Percentiles rank a stretch among this genome's conserved stretches.
These are phyloP conservation scores for Akanthomyces dipterigenus DNA, from an alignment of 2,329 filamentous ascomycete species.

Conservation along the genomic window DNA sequence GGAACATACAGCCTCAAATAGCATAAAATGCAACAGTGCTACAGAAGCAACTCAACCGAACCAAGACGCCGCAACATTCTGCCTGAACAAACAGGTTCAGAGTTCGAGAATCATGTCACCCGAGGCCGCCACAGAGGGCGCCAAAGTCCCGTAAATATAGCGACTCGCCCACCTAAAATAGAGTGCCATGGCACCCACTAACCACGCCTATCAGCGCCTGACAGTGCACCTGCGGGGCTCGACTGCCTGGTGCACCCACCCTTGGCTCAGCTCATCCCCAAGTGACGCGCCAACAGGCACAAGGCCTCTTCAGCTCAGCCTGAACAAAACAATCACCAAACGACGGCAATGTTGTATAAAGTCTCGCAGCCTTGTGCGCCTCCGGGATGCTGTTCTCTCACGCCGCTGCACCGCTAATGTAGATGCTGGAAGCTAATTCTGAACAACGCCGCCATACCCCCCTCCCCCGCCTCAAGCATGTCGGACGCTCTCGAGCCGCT, in stretches of 20 bases:
- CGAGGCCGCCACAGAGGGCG: background rate
- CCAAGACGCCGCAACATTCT: background rate
- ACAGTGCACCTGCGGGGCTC: background rate
- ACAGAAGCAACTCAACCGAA: no score
- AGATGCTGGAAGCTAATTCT: background rate
- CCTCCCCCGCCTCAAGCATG: slow-evolving; percentile 10
- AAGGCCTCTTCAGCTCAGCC: background rate
- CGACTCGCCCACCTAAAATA: background rate
- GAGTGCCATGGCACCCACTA: background rate
- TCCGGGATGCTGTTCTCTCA: background rate
- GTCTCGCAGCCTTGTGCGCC: background rate
- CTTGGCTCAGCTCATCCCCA: background rate
- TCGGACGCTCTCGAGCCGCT: slow-evolving; percentile 18
- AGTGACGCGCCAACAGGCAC: background rate
- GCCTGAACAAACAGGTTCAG: background rate
- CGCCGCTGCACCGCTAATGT: background rate
- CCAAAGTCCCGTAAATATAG: background rate
- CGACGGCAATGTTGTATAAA: background rate
- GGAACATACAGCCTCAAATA: no score
- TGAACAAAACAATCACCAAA: background rate
- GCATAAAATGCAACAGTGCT: no score
- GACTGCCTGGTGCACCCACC: background rate
- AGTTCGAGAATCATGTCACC: no score
- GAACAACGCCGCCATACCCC: background rate
- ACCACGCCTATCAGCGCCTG: background rate